Conservation (phyloP, 495 filamentous ascomycete species). For the Aspergillus kassunensis region DNA sequence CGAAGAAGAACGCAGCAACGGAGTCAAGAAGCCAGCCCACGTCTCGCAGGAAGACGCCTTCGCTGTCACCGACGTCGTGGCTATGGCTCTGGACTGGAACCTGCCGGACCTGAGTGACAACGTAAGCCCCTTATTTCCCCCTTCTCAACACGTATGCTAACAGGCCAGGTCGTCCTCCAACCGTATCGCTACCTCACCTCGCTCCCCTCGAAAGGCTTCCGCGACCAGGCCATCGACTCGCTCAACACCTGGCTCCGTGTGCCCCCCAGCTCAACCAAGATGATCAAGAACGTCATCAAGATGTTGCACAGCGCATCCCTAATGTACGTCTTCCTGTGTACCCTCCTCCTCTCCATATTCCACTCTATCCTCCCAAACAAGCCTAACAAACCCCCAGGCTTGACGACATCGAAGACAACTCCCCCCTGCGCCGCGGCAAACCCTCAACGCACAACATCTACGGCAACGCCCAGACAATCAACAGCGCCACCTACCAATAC, state of each 20-base stretch:
- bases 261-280: conserved; percentile 60
- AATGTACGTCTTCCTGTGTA: conserved; percentile 40
- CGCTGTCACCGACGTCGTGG: too few species aligned
- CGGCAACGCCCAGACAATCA: conserved; percentile 86
- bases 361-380: too few species aligned
- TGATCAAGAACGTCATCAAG: conserved; percentile 73
- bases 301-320: conserved; percentile 92
- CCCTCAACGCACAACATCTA: conserved; percentile 87
- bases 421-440: conserved; percentile 68
- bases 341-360: not conserved
- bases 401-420: conserved; percentile 82
- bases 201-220: conserved; percentile 79
- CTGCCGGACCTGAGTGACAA: too few species aligned
- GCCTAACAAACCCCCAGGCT: conserved; percentile 39
- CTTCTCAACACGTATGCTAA: too few species aligned
- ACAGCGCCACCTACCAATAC: conserved; percentile 87
- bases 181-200: conserved; percentile 54
- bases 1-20: too few species aligned
- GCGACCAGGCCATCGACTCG: conserved; percentile 67
- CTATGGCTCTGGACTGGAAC: too few species aligned
- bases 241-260: conserved; percentile 83
- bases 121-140: too few species aligned
- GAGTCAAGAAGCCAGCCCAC: too few species aligned
- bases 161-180: not conserved
- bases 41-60: too few species aligned